Conservation (phyloP, 805 yeast species). For the Ogataea naganishii region DNA sequence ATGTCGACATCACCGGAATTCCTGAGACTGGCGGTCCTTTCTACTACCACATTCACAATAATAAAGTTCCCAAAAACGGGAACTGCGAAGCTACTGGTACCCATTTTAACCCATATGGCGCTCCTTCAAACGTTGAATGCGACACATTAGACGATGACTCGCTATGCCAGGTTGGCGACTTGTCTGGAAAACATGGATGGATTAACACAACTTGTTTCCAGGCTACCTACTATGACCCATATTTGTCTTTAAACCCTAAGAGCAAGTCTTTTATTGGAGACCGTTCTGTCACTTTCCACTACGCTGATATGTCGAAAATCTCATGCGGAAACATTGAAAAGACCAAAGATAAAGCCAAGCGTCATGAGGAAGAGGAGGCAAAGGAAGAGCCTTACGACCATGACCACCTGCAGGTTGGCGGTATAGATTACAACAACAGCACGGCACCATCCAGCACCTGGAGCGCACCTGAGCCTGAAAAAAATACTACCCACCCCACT, state of each 20-base stretch:
- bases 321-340: conserved; percentile 54
- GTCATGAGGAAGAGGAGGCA: conserved; percentile 12
- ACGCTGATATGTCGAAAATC: conserved; percentile 42
- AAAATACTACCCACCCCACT: too few relatives aligned
- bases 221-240: conserved; percentile 54
- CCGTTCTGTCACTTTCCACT: conserved; percentile 47
- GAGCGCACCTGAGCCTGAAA: too few relatives aligned
- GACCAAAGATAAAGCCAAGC: conserved; percentile 16
- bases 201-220: conserved; percentile 65
- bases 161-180: conserved; percentile 63
- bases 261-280: conserved; percentile 54
- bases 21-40: conserved; percentile 64
- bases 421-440: neutral
- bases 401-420: neutral
- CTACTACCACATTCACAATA: conserved; percentile 58
- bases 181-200: conserved; percentile 71
- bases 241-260: conserved; percentile 48
- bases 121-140: conserved; percentile 41
- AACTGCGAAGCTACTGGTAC: conserved; percentile 47
- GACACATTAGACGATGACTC: conserved; percentile 42
- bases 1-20: conserved; percentile 61
- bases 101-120: conserved; percentile 59
- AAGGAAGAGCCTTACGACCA: neutral
- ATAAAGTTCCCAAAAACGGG: conserved; percentile 39
- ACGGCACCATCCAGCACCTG: too few relatives aligned